Evolutionary conservation across 78 protist genomes (phyloP).

Genomic region (Guillardia theta): DNA sequence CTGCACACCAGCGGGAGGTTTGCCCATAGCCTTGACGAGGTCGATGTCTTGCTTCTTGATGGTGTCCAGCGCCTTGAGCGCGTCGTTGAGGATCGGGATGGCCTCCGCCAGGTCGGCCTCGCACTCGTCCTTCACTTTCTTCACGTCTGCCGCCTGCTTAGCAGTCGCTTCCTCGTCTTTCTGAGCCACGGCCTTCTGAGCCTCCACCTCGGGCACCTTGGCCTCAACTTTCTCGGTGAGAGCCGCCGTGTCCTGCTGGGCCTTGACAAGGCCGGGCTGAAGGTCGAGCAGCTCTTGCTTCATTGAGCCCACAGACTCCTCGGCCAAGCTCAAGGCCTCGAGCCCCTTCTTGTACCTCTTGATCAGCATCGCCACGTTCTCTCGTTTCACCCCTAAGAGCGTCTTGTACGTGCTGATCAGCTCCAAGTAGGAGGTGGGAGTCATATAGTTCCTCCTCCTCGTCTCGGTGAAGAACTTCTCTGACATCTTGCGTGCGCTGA

Average conservation of each 20-base stretch:
- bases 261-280: constrained; percentile 55
- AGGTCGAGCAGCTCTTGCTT: constrained; percentile 41
- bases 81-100: constrained; percentile 62
- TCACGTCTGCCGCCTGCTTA: neutral
- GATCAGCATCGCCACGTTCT: neutral
- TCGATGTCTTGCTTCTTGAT: constrained; percentile 60
- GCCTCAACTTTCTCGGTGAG: neutral
- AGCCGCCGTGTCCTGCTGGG: neutral
- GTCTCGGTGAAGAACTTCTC: constrained; percentile 35
- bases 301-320: neutral
- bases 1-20: constrained; percentile 83
- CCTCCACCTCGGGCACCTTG: constrained; percentile 47
- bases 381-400: constrained; percentile 11
- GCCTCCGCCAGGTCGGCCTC: constrained; percentile 61
- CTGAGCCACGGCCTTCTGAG: constrained; percentile 34
- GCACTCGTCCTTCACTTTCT: constrained; percentile 40
- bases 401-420: constrained; percentile 62
- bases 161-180: constrained; percentile 14
- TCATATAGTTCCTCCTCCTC: constrained; percentile 46
- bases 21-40: constrained; percentile 57
- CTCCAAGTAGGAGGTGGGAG: constrained; percentile 71
- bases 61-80: constrained; percentile 66
- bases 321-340: neutral
- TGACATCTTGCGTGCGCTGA: constrained; percentile 18
- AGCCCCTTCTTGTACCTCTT: constrained; percentile 71